Percentiles rank a stretch among this genome's conserved stretches.
These are phyloP conservation scores for Scheffersomyces lignosus DNA, from an alignment of 805 yeast species.

Conservation along the genomic window DNA sequence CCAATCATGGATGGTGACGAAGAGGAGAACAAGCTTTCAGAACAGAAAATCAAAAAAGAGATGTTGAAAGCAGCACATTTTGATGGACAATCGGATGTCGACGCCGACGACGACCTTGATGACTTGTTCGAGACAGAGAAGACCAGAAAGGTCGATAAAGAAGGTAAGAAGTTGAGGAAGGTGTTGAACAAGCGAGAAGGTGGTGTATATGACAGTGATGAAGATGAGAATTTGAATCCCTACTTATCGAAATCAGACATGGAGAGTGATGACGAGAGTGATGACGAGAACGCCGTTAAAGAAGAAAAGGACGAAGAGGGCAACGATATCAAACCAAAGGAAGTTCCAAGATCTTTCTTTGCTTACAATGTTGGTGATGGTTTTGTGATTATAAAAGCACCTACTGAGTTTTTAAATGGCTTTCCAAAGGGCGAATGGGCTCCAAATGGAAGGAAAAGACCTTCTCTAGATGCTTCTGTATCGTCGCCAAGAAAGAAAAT, in stretches of 20 bases:
- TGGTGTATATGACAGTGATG: constrained; percentile 86
- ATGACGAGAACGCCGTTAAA: constrained; percentile 38
- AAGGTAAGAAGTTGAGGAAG: constrained; percentile 82
- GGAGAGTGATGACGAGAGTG: constrained; percentile 64
- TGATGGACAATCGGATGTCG: constrained; percentile 58
- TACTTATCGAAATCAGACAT: constrained; percentile 57
- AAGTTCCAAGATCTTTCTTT: constrained; percentile 9
- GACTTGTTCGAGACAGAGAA: constrained; percentile 66
- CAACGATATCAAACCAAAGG: constrained; percentile 2
- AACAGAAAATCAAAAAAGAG: constrained; percentile 77
- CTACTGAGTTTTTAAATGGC: constrained; percentile 54
- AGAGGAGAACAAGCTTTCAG: constrained; percentile 90
- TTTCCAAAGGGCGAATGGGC: constrained; percentile 88
- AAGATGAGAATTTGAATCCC: constrained; percentile 64
- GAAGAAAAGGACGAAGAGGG: constrained; percentile 29
- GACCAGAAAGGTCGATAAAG: constrained; percentile 77
- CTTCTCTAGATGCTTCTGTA: constrained; percentile 14
- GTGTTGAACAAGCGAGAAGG: constrained; percentile 84
- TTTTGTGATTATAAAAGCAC: constrained; percentile 61
- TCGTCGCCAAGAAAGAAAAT: constrained; percentile 39
- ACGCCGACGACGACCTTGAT: constrained; percentile 63
- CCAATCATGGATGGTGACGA: constrained; percentile 96
- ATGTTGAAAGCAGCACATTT: constrained; percentile 81
- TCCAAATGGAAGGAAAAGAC: constrained; percentile 52
- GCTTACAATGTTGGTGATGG: constrained; percentile 37